Conservation (phyloP, 2,329 filamentous ascomycete genomes). For the Rutstroemia sp. region DNA sequence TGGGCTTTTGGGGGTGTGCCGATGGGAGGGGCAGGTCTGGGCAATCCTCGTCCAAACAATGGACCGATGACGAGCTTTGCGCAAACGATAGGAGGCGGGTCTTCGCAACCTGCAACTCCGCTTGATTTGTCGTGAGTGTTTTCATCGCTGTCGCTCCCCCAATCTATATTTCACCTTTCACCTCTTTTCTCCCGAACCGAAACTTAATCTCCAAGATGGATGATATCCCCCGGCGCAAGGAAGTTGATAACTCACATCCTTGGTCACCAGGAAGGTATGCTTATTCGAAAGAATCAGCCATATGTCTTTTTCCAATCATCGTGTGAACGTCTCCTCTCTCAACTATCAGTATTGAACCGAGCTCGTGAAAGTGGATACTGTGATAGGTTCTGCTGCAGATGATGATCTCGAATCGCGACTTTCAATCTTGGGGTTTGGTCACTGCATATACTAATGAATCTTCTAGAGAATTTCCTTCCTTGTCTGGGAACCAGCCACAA, state of each 20-base stretch:
- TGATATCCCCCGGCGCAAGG: neutral
- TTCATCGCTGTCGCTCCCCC: neutral
- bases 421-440: neutral
- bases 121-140: conserved; percentile 57
- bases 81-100: conserved; percentile 49
- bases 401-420: no score
- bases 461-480: conserved; percentile 55
- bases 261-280: conserved; percentile 5
- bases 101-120: conserved; percentile 54
- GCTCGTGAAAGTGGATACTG: no score
- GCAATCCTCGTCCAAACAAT: conserved; percentile 45
- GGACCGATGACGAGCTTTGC: conserved; percentile 58
- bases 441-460: conserved; percentile 13
- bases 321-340: neutral
- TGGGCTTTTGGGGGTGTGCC: conserved; percentile 59
- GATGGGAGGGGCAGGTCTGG: conserved; percentile 49
- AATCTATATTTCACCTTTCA: neutral
- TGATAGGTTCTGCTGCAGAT: no score
- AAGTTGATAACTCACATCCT: neutral
- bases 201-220: neutral
- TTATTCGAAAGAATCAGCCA: neutral
- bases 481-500: conserved; percentile 50
- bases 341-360: neutral
- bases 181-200: neutral
- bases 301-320: neutral